Base-by-base conservation (phyloP, 306 rosid species). In the Glycine latifolia region DNA sequence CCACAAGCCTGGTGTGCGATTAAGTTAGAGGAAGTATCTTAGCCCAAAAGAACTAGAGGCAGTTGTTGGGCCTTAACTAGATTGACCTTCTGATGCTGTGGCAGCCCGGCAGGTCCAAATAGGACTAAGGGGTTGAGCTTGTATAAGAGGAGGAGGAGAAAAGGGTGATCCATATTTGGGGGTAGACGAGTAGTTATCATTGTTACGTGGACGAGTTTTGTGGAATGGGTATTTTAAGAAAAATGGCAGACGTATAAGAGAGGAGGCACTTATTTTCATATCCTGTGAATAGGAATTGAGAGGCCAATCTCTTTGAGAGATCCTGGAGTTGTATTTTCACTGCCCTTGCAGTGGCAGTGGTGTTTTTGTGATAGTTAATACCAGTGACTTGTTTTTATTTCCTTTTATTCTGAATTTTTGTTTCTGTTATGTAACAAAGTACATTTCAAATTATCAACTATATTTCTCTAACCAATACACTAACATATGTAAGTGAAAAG, bases 401-500 rank as follows among this genome's bases (percentile, higher is more conserved):
- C 39, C 9, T 61, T 61, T 6, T 31, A 61, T 62, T 62, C 10
- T 31, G 0, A 15, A 5, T 62, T 62, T 62, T 31, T 33, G 8
- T 61, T 26, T 61, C 43, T 26, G 2, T 26, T 61, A 26, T 2
- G 15, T 10, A 31, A 26, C 3, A 10, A 20, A 86, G 17, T 11
- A 15, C 72, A 69, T 33, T 26, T 59, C 62, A 71, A 67, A 73
- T 78, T 46, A 73, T 53, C 54, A 46, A 78, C 43, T 26, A 49
- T 26, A 46, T 20, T 55, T 83, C 15, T 8, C 16, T 10, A 65
- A 16, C 48, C 70, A 65, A 31, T 10, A 66, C 68, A 66, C 6
- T 62, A 54, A 55, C 71, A 73, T 76, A 12, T 59, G 55, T 54
- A 54, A 63, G 15, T 65, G 7, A 65, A 72, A 71, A 60, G 33